These are phyloP conservation scores for Yamadazyma takamatsuzukensis DNA, from an alignment of 805 yeast species.

Conservation along the genomic window DNA sequence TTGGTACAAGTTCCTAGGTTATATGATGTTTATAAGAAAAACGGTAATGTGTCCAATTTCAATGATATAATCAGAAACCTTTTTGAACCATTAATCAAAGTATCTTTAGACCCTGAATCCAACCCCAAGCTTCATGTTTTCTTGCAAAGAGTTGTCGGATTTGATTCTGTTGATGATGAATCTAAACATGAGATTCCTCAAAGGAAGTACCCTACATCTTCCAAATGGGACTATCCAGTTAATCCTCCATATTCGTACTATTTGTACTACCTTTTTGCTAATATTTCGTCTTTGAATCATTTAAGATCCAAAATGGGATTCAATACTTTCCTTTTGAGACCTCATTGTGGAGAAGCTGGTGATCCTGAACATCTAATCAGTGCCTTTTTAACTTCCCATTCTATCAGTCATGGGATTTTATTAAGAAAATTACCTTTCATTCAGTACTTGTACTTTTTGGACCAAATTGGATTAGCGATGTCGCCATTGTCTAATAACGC, in stretches of 20 bases:
- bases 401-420: slow-evolving; percentile 92
- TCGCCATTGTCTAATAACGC: slow-evolving; percentile 97
- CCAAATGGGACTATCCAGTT: slow-evolving; percentile 67
- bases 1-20: slow-evolving; percentile 91
- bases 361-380: slow-evolving; percentile 95
- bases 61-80: slow-evolving; percentile 74
- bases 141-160: slow-evolving; percentile 91
- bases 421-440: slow-evolving; percentile 92
- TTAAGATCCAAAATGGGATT: slow-evolving; percentile 74
- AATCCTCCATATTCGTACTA: slow-evolving; percentile 99
- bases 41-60: slow-evolving; percentile 66
- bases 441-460: slow-evolving; percentile 88
- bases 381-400: slow-evolving; percentile 84
- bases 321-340: slow-evolving; percentile 91
- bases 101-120: slow-evolving; percentile 72
- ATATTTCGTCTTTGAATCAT: slow-evolving; percentile 79
- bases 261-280: slow-evolving; percentile 83
- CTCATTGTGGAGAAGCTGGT: slow-evolving; percentile 99
- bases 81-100: slow-evolving; percentile 88
- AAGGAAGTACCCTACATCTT: slow-evolving; percentile 81
- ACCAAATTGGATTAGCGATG: slow-evolving; percentile 97
- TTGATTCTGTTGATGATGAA: slow-evolving; percentile 98
- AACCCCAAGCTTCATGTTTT: slow-evolving; percentile 92
- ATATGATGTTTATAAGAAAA: slow-evolving; percentile 81
- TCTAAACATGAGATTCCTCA: slow-evolving; percentile 84